Conservation (phyloP, 139 green algal genomes). For the Chlamydomonas sphaeroides region DNA sequence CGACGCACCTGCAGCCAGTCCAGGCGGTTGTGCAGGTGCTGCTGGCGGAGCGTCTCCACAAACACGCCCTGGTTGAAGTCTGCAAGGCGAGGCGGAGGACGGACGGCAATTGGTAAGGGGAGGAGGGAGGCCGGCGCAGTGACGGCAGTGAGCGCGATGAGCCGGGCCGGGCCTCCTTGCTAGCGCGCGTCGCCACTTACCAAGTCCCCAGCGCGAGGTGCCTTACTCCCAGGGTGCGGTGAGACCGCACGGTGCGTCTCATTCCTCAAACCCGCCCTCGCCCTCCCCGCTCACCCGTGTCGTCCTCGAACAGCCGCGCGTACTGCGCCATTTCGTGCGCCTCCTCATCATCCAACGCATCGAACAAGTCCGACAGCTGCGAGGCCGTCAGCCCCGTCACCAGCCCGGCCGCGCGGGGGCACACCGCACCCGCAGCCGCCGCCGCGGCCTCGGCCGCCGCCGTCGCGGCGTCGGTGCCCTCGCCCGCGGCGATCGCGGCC, state of each 20-base stretch:
- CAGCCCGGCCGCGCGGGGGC: conserved; percentile 15
- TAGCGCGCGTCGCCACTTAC: too few relatives aligned
- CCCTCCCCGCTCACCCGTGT: conserved; percentile 10
- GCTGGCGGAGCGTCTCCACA: conserved; percentile 49
- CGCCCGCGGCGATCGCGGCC: background rate
- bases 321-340: conserved; percentile 52
- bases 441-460: background rate
- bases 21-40: conserved; percentile 45
- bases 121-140: too few relatives aligned
- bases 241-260: too few relatives aligned
- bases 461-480: background rate
- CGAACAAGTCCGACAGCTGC: conserved; percentile 46
- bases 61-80: conserved; percentile 51
- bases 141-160: too few relatives aligned
- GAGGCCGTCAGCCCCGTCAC: background rate
- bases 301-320: conserved; percentile 45
- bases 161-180: too few relatives aligned
- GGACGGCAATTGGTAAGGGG: too few relatives aligned
- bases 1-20: conserved; percentile 34
- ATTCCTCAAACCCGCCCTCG: background rate
- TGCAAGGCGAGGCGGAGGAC: background rate
- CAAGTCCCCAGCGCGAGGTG: too few relatives aligned
- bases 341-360: conserved; percentile 58
- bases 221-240: too few relatives aligned
- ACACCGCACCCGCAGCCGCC: background rate